A percentile compares a stretch with the other conserved stretches of the same genome.
These are phyloP conservation scores for Aspergillus nanangensis DNA, from an alignment of 495 filamentous ascomycete genomes.

Conservation along the genomic window DNA sequence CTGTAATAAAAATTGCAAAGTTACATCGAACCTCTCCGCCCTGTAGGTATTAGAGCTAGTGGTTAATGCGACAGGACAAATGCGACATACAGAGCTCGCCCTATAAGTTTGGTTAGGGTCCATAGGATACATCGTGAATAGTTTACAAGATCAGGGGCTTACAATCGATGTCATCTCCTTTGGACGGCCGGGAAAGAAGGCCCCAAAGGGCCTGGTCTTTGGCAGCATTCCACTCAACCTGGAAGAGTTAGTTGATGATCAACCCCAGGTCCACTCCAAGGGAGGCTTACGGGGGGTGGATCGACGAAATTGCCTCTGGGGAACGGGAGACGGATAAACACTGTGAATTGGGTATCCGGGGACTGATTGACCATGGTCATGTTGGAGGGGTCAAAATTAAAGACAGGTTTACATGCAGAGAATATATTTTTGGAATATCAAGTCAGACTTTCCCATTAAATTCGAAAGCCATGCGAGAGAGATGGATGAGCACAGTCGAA, in stretches of 20 bases:
- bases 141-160: too few relatives aligned
- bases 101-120: too few relatives aligned
- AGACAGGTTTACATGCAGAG: too few relatives aligned
- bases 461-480: too few relatives aligned
- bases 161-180: slow-evolving; percentile 80
- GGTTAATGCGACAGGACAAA: neutral
- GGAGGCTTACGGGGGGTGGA: slow-evolving; percentile 66
- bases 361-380: slow-evolving; percentile 14
- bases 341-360: slow-evolving; percentile 51
- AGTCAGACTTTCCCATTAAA: too few relatives aligned
- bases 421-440: too few relatives aligned
- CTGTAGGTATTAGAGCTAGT: slow-evolving; percentile 24
- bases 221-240: slow-evolving; percentile 68
- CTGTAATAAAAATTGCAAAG: slow-evolving; percentile 83
- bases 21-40: slow-evolving; percentile 64
- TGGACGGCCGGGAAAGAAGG: slow-evolving; percentile 69
- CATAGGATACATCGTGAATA: too few relatives aligned
- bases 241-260: slow-evolving; percentile 10
- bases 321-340: slow-evolving; percentile 86
- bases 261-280: neutral
- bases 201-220: slow-evolving; percentile 93
- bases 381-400: neutral
- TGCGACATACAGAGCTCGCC: slow-evolving; percentile 66
- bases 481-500: too few relatives aligned
- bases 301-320: slow-evolving; percentile 83